Evolutionary conservation across 768 basidiomycete species (phyloP).

Genomic region (Tulasnella sp.): DNA sequence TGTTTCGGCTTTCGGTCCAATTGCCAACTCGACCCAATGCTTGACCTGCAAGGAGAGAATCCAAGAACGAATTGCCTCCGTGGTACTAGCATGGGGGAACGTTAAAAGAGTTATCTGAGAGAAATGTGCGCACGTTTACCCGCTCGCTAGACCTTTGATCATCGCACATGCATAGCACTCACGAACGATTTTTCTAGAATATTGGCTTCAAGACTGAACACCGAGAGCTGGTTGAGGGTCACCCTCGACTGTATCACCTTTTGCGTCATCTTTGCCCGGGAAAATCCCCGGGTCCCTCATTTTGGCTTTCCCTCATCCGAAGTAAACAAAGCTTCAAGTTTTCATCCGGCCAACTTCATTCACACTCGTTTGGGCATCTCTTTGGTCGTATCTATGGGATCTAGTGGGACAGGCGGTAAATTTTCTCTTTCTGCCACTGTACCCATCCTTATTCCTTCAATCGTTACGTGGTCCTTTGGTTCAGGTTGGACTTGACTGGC

Average conservation of each 20-base stretch:
- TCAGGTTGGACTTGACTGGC: background rate
- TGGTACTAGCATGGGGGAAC: background rate
- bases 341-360: background rate
- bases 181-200: background rate
- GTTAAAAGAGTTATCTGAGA: conserved; percentile 12
- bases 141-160: background rate
- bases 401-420: background rate
- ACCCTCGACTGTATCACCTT: background rate
- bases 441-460: background rate
- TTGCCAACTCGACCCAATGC: conserved; percentile 5
- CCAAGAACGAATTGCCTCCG: background rate
- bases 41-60: conserved; percentile 12
- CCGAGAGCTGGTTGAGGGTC: background rate
- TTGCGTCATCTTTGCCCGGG: background rate
- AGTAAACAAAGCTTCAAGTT: background rate
- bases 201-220: background rate
- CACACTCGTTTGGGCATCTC: background rate
- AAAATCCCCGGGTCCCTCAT: background rate
- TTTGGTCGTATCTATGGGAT: background rate
- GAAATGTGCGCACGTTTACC: background rate
- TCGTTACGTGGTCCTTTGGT: background rate
- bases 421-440: background rate
- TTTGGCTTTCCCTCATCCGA: background rate
- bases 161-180: background rate
- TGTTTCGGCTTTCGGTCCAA: background rate